These are phyloP conservation scores for Pseudozyma sp. DNA, from an alignment of 1,284 basidiomycete genomes.

Conservation along the genomic window DNA sequence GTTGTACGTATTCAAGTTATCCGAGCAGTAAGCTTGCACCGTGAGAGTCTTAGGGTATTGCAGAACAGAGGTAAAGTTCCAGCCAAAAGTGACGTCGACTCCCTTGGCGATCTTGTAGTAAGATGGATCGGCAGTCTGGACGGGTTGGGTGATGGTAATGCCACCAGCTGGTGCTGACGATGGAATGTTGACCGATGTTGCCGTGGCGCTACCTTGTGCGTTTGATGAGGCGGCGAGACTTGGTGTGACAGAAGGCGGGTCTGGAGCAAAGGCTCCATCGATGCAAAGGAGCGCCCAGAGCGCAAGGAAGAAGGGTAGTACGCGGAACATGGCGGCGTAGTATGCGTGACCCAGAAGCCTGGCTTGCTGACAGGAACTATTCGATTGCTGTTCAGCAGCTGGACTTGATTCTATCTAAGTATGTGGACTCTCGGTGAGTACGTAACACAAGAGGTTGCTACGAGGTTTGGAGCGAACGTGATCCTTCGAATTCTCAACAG, in stretches of 20 bases:
- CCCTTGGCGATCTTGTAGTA: conserved; percentile 68
- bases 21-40: conserved; percentile 64
- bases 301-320: conserved; percentile 25
- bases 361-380: background rate
- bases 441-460: too few species aligned
- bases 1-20: conserved; percentile 63
- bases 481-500: too few species aligned
- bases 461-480: too few species aligned
- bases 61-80: conserved; percentile 66
- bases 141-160: conserved; percentile 64
- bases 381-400: background rate
- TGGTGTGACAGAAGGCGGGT: conserved; percentile 40
- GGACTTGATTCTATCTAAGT: background rate
- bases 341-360: background rate
- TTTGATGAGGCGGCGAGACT: conserved; percentile 18
- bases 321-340: conserved; percentile 11
- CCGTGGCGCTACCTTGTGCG: conserved; percentile 14
- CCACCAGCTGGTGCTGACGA: conserved; percentile 60
- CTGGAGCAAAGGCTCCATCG: conserved; percentile 25
- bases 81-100: conserved; percentile 65
- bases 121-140: conserved; percentile 62
- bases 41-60: conserved; percentile 54
- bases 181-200: conserved; percentile 45
- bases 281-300: conserved; percentile 31
- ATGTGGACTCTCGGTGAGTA: background rate